Conservation (phyloP, 306 rosid species). For the Carpinus fangiana region DNA sequence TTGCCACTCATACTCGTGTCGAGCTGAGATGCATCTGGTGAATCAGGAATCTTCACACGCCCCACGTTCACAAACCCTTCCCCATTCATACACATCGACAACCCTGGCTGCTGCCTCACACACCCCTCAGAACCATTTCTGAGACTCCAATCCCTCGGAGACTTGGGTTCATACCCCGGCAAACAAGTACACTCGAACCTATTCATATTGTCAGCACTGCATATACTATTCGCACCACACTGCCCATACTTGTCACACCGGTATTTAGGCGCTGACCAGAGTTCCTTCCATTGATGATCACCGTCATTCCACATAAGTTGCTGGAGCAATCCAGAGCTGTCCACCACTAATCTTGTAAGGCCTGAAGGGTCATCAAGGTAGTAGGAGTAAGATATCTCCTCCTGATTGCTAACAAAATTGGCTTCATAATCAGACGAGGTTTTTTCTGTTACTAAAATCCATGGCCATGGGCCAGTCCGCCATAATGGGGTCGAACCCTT, state of each 20-base stretch:
- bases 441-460: not conserved
- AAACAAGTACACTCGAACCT: conserved; percentile 10
- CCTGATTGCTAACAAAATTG: not conserved
- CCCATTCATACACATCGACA: conserved; percentile 15
- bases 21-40: not conserved
- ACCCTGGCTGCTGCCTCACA: conserved; percentile 2
- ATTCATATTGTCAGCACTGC: not conserved
- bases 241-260: not conserved
- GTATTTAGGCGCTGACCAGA: not conserved
- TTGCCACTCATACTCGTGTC: not conserved
- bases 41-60: not conserved
- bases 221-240: not conserved
- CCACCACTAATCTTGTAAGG: not conserved
- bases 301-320: not conserved
- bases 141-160: conserved; percentile 13
- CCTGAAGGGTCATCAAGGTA: not conserved
- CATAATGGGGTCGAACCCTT: not conserved
- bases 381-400: not conserved
- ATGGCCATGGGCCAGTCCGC: not conserved
- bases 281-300: not conserved
- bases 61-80: conserved; percentile 9
- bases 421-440: no score
- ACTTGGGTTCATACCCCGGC: conserved; percentile 21
- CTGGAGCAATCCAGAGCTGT: not conserved
- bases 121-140: conserved; percentile 22